A percentile compares a stretch with the other conserved stretches of the same genome.
Conservation (phyloP, 208 protist species). For the Leishmania guyanensis region DNA sequence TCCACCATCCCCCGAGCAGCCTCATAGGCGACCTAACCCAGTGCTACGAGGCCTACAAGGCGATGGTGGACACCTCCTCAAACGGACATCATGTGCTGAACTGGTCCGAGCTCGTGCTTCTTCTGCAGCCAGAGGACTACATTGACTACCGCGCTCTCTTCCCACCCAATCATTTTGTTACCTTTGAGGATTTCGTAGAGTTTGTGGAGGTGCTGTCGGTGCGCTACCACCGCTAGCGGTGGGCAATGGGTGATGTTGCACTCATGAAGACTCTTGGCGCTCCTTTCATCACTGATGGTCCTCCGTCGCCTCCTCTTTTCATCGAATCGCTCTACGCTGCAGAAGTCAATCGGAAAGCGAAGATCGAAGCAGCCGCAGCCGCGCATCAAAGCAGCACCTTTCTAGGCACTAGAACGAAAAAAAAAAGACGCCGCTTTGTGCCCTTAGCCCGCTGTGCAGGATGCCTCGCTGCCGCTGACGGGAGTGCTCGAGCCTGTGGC, state of each 20-base stretch:
- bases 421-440: neutral
- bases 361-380: neutral
- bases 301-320: neutral
- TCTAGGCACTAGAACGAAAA: neutral
- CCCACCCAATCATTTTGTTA: constrained; percentile 20
- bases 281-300: neutral
- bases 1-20: constrained; percentile 31
- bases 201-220: constrained; percentile 42
- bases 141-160: constrained; percentile 36
- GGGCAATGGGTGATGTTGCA: neutral
- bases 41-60: constrained; percentile 20
- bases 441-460: neutral
- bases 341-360: neutral
- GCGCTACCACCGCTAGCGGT: constrained; percentile 12
- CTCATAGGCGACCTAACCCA: constrained; percentile 11
- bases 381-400: neutral
- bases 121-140: constrained; percentile 36
- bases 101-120: constrained; percentile 29
- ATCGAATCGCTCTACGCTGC: neutral
- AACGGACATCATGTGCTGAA: constrained; percentile 24
- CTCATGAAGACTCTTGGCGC: neutral
- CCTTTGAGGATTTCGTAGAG: constrained; percentile 30
- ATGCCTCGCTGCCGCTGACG: neutral
- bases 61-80: constrained; percentile 24
- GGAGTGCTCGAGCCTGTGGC: neutral